Conservation (phyloP, 2,329 filamentous ascomycete species). For the Sporothrix dimorphospora region DNA sequence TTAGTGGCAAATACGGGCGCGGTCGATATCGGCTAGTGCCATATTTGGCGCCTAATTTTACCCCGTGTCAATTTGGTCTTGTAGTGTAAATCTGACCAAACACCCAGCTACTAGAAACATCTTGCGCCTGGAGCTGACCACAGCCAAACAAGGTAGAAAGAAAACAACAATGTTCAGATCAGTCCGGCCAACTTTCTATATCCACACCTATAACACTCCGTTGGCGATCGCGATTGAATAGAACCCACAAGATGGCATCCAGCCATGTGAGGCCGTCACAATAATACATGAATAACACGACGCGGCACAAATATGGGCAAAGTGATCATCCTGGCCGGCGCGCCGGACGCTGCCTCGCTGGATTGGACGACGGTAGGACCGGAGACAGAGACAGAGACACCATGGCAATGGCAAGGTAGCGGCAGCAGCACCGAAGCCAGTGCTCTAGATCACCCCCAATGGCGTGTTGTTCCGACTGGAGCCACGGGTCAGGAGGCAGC, state of each 20-base stretch:
- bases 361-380: slow-evolving; percentile 48
- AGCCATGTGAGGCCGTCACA: background rate
- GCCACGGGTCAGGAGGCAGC: background rate
- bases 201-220: too few relatives aligned
- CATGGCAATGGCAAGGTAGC: slow-evolving; percentile 52
- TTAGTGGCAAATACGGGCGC: background rate
- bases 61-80: too few relatives aligned
- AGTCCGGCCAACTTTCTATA: too few relatives aligned
- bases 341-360: slow-evolving; percentile 59
- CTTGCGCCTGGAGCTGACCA: too few relatives aligned
- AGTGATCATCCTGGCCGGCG: slow-evolving; percentile 52
- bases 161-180: too few relatives aligned
- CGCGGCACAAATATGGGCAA: slow-evolving; percentile 31
- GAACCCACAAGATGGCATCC: background rate
- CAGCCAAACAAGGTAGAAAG: too few relatives aligned
- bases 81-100: too few relatives aligned
- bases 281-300: too few relatives aligned
- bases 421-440: slow-evolving; percentile 48
- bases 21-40: background rate
- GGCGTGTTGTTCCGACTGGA: background rate
- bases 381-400: slow-evolving; percentile 34
- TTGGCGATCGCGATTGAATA: background rate
- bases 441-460: slow-evolving; percentile 37
- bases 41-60: too few relatives aligned
- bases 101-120: too few relatives aligned